Evolutionary conservation across 768 basidiomycete genomes (phyloP).

Genomic region (Leucogyrophana mollusca): DNA sequence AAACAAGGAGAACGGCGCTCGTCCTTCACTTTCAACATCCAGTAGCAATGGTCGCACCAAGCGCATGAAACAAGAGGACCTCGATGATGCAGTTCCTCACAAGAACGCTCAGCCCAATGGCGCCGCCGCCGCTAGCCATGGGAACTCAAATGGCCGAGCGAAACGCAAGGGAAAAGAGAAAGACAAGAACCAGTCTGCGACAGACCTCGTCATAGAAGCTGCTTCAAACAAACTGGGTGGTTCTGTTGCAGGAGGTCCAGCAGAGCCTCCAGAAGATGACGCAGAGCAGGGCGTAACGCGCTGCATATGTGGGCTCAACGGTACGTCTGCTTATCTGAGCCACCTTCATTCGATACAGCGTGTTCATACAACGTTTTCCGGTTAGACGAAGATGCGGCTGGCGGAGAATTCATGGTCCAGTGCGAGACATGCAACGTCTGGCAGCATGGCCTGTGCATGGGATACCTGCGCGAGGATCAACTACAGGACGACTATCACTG

Average conservation of each 20-base stretch:
- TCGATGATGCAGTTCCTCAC: conserved; percentile 53
- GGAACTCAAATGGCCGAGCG: conserved; percentile 36
- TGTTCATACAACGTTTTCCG: conserved; percentile 24
- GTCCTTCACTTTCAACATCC: conserved; percentile 39
- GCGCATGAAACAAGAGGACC: conserved; percentile 72
- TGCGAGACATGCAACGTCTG: conserved; percentile 97
- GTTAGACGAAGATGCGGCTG: conserved; percentile 74
- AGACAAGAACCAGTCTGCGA: conserved; percentile 41
- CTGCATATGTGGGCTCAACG: conserved; percentile 82
- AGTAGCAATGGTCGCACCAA: conserved; percentile 46
- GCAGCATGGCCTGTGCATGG: conserved; percentile 98
- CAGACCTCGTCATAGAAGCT: conserved; percentile 29
- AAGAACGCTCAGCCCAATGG: conserved; percentile 42
- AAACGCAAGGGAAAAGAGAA: conserved; percentile 72
- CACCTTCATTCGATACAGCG: conserved; percentile 4
- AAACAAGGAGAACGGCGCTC: conserved; percentile 39
- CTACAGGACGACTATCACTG: conserved; percentile 88
- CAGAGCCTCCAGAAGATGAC: conserved; percentile 39
- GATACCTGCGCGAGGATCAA: conserved; percentile 75
- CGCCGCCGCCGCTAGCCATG: conserved; percentile 23
- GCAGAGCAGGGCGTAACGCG: conserved; percentile 65
- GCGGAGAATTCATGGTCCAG: conserved; percentile 96
- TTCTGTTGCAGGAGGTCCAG: conserved; percentile 31
- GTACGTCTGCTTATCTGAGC: conserved; percentile 40
- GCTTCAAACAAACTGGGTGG: conserved; percentile 24